These are phyloP conservation scores for Closterium sp. DNA, from an alignment of 139 green algal species.

Conservation along the genomic window DNA sequence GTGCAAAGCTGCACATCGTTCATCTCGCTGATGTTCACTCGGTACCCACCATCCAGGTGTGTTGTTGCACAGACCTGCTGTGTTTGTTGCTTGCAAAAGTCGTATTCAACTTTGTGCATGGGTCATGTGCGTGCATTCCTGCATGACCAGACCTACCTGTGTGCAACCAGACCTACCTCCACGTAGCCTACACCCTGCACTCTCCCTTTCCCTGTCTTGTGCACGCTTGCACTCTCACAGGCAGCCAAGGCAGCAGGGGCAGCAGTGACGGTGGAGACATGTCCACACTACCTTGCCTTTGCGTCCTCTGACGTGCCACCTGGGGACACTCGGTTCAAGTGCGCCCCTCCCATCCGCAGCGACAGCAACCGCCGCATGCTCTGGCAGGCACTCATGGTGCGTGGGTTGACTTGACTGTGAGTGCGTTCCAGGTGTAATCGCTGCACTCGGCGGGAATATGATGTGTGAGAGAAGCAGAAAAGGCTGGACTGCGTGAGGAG, in stretches of 20 bases:
- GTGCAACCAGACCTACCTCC: too few species aligned
- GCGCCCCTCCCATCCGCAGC: conserved; percentile 64
- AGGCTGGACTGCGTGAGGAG: too few species aligned
- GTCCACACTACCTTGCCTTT: conserved; percentile 93
- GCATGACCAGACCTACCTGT: neutral
- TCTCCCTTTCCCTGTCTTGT: neutral
- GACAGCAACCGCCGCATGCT: conserved; percentile 67
- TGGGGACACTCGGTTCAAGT: conserved; percentile 83
- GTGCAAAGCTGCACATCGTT: conserved; percentile 5
- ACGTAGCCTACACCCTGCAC: neutral
- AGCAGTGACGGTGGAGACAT: conserved; percentile 84
- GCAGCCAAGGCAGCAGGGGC: conserved; percentile 56
- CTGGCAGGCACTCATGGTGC: conserved; percentile 52
- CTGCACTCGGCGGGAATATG: too few species aligned
- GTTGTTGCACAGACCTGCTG: neutral
- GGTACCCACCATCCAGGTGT: neutral
- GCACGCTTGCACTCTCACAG: neutral
- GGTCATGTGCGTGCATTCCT: neutral
- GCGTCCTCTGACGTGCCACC: conserved; percentile 66
- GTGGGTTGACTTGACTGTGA: neutral
- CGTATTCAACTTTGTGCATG: neutral
- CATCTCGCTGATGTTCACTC: neutral
- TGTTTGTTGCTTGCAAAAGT: too few species aligned
- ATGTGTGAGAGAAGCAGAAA: too few species aligned
- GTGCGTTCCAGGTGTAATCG: too few species aligned